These are phyloP conservation scores for Pleodorina starrii DNA, from an alignment of 139 green algal species.

Conservation along the genomic window DNA sequence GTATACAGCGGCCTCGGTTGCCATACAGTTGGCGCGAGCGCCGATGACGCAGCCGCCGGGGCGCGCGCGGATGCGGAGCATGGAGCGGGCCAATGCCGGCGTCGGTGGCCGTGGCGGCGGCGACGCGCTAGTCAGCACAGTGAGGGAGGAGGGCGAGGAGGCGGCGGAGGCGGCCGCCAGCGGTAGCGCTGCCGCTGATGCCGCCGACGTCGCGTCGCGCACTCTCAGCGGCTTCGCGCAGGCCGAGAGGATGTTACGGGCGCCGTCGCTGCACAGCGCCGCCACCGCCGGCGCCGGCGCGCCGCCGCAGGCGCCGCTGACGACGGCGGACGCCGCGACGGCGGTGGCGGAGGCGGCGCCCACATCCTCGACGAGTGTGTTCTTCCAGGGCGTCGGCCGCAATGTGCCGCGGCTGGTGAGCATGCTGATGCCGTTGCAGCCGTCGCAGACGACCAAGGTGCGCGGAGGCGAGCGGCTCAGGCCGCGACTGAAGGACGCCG, in stretches of 20 bases:
- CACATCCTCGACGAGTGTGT: neutral
- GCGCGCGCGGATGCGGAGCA: too few relatives aligned
- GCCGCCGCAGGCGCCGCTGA: too few relatives aligned
- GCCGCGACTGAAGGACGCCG: neutral
- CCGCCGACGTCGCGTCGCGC: too few relatives aligned
- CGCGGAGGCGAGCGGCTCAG: neutral
- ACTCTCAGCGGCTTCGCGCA: neutral
- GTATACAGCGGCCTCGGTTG: too few relatives aligned
- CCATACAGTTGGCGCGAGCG: too few relatives aligned
- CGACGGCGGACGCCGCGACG: neutral
- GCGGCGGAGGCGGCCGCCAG: too few relatives aligned
- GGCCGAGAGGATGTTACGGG: neutral
- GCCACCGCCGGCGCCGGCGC: neutral
- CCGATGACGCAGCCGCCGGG: too few relatives aligned
- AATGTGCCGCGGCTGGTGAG: neutral
- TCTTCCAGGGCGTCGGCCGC: neutral
- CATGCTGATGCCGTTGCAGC: constrained; percentile 36
- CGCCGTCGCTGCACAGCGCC: neutral
- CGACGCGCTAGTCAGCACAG: neutral
- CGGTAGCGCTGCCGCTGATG: too few relatives aligned
- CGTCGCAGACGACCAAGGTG: constrained; percentile 3
- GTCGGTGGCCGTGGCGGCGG: neutral
- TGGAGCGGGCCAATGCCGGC: too few relatives aligned
- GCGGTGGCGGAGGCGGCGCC: neutral
- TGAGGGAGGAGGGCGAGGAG: too few relatives aligned